Conservation (phyloP, 768 basidiomycete species). For the Podaxis sp. region DNA sequence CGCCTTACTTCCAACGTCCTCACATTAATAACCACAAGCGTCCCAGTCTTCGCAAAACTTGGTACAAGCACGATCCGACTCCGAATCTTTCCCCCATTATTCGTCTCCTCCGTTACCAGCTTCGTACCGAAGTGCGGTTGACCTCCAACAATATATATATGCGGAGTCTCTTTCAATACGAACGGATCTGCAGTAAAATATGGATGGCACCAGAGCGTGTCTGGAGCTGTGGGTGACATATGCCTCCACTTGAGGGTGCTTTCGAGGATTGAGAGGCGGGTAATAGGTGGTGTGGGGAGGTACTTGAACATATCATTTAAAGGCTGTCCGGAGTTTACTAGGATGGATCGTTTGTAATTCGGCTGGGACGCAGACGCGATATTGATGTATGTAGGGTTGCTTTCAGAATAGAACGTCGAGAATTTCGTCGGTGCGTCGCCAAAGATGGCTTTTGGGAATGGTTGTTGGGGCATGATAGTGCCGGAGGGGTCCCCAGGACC, state of each 20-base stretch:
- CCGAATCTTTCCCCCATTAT: constrained; percentile 30
- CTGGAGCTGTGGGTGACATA: constrained; percentile 97
- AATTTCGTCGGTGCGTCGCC: constrained; percentile 53
- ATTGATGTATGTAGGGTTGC: constrained; percentile 87
- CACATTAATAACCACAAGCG: constrained; percentile 78
- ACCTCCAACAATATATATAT: constrained; percentile 91
- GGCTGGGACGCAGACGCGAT: constrained; percentile 47
- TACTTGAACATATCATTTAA: constrained; percentile 96
- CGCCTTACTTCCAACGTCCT: constrained; percentile 70
- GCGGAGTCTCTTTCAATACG: constrained; percentile 79
- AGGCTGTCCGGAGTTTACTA: constrained; percentile 91
- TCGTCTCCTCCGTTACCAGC: constrained; percentile 46
- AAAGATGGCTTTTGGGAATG: constrained; percentile 91
- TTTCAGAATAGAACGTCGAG: constrained; percentile 72
- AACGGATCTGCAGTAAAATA: constrained; percentile 89
- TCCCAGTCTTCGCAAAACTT: constrained; percentile 74
- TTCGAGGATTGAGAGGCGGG: constrained; percentile 72
- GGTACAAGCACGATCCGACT: constrained; percentile 84
- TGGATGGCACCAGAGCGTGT: constrained; percentile 98
- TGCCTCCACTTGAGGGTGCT: constrained; percentile 91
- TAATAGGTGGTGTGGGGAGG: constrained; percentile 66
- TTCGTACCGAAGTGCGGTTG: constrained; percentile 82
- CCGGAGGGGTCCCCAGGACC: constrained; percentile 89
- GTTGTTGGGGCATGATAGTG: constrained; percentile 88
- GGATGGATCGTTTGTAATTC: constrained; percentile 48